Evolutionary conservation across 2,329 filamentous ascomycete genomes (phyloP).

Genomic region (Chaetomium olivaceum): DNA sequence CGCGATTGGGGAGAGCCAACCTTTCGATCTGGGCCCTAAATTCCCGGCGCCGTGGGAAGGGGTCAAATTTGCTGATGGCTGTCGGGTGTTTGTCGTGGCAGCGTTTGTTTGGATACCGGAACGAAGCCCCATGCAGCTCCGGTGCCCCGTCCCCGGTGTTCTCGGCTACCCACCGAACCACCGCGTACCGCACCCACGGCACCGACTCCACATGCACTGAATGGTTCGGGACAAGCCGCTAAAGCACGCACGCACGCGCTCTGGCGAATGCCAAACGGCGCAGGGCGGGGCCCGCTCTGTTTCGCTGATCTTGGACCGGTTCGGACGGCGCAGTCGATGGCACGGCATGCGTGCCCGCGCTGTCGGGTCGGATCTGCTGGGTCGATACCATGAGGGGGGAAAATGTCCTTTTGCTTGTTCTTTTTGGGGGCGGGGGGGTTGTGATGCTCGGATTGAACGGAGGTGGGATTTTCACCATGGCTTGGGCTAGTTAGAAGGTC

Average conservation of each 20-base stretch:
- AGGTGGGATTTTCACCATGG: background rate
- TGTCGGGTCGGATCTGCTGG: slow-evolving; percentile 20
- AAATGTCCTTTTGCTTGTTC: background rate
- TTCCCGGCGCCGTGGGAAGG: slow-evolving; percentile 12
- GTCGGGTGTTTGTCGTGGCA: slow-evolving; percentile 18
- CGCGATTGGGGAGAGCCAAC: slow-evolving; percentile 7
- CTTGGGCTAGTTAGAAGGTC: background rate
- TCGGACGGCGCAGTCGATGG: slow-evolving; percentile 3
- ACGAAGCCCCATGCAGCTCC: background rate
- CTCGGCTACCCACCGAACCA: background rate
- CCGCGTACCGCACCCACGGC: background rate
- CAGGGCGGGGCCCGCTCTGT: background rate
- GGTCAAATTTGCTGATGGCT: background rate
- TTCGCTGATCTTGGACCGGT: slow-evolving; percentile 13
- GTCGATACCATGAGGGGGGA: background rate
- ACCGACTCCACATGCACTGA: background rate
- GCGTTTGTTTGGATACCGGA: slow-evolving; percentile 13
- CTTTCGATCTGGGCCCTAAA: background rate
- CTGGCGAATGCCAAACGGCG: slow-evolving; percentile 1
- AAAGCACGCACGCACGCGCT: background rate
- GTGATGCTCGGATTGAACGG: background rate
- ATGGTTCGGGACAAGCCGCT: background rate
- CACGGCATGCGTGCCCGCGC: slow-evolving; percentile 12
- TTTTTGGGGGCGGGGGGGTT: background rate
- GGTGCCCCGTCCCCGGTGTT: slow-evolving; percentile 4